phyloP scores from a whole-genome alignment of 805 yeast species.

The Millerozyma acaciae region DNA sequence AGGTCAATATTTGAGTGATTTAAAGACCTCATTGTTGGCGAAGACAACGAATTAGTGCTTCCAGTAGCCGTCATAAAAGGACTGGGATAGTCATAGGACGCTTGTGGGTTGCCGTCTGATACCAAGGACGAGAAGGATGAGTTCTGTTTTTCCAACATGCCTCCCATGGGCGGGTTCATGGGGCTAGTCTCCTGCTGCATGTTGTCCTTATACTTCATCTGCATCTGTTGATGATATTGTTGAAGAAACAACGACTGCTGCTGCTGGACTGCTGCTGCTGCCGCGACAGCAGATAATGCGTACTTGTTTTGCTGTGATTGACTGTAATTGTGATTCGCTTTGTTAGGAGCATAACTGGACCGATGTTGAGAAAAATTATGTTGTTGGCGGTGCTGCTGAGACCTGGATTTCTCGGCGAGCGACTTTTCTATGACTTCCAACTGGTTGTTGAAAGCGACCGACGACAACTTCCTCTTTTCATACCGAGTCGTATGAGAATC shows the following conservation, averaged over 20 bases:
- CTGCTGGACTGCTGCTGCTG: conserved; percentile 31
- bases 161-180: too few species aligned
- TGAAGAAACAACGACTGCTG: conserved; percentile 10
- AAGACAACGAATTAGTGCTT: conserved; percentile 16
- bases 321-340: conserved; percentile 7
- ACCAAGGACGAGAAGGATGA: conserved; percentile 6
- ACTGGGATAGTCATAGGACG: conserved; percentile 13
- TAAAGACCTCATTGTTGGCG: conserved; percentile 7
- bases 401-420: conserved; percentile 6
- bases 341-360: conserved; percentile 3
- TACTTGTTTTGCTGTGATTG: conserved; percentile 20
- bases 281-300: conserved; percentile 26
- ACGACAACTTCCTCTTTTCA: conserved; percentile 23
- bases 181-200: not conserved
- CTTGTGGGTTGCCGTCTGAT: conserved; percentile 6
- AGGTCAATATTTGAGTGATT: not conserved
- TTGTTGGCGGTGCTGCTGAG: conserved; percentile 7
- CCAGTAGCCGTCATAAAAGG: conserved; percentile 15
- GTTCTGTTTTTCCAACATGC: too few species aligned
- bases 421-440: conserved; percentile 21
- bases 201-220: too few species aligned
- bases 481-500: too few species aligned
- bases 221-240: conserved; percentile 13
- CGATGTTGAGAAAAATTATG: conserved; percentile 5
- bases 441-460: conserved; percentile 27